Conservation (phyloP, 331 rosid genomes). For the Dryas integrifolia region DNA sequence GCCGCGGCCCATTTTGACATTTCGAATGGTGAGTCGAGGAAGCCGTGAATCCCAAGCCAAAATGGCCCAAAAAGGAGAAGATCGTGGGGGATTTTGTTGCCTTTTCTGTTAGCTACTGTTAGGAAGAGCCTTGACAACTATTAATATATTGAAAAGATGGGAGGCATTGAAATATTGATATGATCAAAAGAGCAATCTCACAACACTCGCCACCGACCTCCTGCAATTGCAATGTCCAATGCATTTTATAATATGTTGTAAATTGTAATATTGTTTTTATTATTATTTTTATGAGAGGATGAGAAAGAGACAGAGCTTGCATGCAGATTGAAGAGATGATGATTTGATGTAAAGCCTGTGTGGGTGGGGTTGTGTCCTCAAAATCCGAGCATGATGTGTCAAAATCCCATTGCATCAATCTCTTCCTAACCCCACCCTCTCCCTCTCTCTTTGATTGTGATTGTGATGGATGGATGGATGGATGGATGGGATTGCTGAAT, state of each 20-base stretch:
- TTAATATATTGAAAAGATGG: not conserved
- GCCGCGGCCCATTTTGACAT: not conserved
- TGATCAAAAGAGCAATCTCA: not conserved
- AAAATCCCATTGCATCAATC: slow-evolving; percentile 68
- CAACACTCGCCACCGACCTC: too few species aligned
- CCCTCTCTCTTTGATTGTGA: not conserved
- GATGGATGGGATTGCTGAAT: slow-evolving; percentile 43
- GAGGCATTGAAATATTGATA: not conserved
- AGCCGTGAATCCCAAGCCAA: slow-evolving; percentile 48
- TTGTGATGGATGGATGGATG: slow-evolving; percentile 48
- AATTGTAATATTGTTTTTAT: not conserved
- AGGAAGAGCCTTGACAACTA: slow-evolving; percentile 8
- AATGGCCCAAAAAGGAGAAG: slow-evolving; percentile 30
- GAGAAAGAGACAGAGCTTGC: slow-evolving; percentile 22
- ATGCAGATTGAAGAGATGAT: slow-evolving; percentile 49
- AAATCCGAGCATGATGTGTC: slow-evolving; percentile 82
- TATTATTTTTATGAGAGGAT: not conserved
- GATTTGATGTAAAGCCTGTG: slow-evolving; percentile 51
- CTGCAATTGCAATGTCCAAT: too few species aligned
- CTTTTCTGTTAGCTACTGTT: slow-evolving; percentile 28
- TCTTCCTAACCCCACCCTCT: slow-evolving; percentile 3
- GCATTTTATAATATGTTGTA: not conserved
- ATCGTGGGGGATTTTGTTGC: slow-evolving; percentile 32
- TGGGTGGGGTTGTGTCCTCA: slow-evolving; percentile 37
- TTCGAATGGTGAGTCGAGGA: slow-evolving; percentile 1